A percentile compares a stretch with the other conserved stretches of the same genome.
phyloP scores from a whole-genome alignment of 495 filamentous ascomycete species.

The Saxispiralis lemnorum region DNA sequence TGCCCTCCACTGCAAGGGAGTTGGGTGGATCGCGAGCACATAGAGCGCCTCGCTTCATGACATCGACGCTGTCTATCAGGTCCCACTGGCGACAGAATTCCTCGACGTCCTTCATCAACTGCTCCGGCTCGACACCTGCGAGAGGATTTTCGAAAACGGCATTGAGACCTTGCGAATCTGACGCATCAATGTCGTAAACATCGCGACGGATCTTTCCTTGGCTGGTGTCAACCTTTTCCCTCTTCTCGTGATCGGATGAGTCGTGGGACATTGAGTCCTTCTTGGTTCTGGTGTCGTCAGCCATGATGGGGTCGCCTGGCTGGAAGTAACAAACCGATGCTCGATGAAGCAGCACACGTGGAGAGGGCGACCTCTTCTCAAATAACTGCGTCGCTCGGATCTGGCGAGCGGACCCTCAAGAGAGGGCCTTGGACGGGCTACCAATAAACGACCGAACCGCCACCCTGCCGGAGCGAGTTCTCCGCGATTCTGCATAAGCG shows the following conservation, averaged over 20 bases:
- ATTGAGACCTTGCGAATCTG: neutral
- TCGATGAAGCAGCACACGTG: no score
- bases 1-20: neutral
- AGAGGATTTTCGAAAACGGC: conserved; percentile 9
- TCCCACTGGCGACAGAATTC: conserved; percentile 1
- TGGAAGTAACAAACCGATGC: no score
- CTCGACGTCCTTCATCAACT: conserved; percentile 5
- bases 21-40: neutral
- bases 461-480: no score
- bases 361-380: no score
- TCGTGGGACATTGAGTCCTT: neutral
- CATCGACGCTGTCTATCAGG: conserved; percentile 6
- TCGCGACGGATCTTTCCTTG: conserved; percentile 1
- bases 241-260: neutral
- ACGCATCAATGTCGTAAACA: neutral
- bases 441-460: no score
- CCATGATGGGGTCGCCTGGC: no score
- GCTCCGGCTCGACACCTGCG: neutral
- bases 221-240: neutral
- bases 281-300: neutral
- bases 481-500: no score
- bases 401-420: no score
- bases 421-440: no score
- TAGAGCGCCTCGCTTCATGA: conserved; percentile 4
- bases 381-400: no score